phyloP scores from a whole-genome alignment of 257 asterid species.

The Eustoma russellianum region DNA sequence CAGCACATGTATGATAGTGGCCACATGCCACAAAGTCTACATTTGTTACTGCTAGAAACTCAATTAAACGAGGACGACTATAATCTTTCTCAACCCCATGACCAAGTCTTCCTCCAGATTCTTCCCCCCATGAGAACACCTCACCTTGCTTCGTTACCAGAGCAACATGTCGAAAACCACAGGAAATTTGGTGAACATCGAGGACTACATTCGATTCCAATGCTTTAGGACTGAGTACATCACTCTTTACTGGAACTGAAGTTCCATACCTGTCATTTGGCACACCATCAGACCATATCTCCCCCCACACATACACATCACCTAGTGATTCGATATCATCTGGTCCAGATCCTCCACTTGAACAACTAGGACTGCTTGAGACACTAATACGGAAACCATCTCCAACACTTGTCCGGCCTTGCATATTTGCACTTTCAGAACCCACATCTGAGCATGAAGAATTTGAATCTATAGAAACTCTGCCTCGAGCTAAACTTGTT shows the following conservation, averaged over 20 bases:
- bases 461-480: conserved; percentile 38
- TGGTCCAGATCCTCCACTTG: conserved; percentile 83
- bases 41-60: conserved; percentile 61
- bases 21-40: conserved; percentile 78
- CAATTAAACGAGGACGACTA: conserved; percentile 63
- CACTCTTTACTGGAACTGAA: conserved; percentile 44
- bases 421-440: conserved; percentile 71
- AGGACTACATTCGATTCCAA: conserved; percentile 74
- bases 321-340: conserved; percentile 96
- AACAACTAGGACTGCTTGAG: conserved; percentile 90
- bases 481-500: conserved; percentile 39
- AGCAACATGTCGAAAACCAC: conserved; percentile 79
- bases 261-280: conserved; percentile 47
- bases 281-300: conserved; percentile 70
- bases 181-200: conserved; percentile 80
- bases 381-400: conserved; percentile 95
- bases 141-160: conserved; percentile 92
- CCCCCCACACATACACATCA: conserved; percentile 97
- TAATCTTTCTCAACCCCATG: conserved; percentile 76
- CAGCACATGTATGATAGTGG: conserved; percentile 77
- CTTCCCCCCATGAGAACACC: conserved; percentile 96
- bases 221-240: conserved; percentile 62
- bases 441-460: conserved; percentile 68
- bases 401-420: conserved; percentile 58
- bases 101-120: conserved; percentile 82